Conservation (phyloP, 257 asterid genomes). For the Scutellaria barbata region DNA sequence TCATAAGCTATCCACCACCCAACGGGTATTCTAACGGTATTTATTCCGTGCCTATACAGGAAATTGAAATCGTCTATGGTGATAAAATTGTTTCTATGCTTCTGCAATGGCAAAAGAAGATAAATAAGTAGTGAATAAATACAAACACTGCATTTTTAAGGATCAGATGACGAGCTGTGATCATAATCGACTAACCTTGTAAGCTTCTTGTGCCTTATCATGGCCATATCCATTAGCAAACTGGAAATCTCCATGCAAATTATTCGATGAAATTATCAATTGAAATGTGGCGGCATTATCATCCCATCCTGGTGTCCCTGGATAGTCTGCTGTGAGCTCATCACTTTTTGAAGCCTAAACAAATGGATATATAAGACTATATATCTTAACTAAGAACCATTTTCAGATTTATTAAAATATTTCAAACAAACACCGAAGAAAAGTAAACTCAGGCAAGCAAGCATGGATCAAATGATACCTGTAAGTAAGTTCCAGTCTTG, state of each 20-base stretch:
- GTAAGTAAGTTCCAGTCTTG: slow-evolving; percentile 65
- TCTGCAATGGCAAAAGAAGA: slow-evolving; percentile 54
- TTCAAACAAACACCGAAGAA: not conserved
- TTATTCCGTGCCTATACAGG: slow-evolving; percentile 70
- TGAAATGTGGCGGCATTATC: slow-evolving; percentile 82
- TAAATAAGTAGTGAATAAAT: slow-evolving; percentile 8
- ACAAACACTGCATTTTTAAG: not conserved
- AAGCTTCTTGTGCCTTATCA: slow-evolving; percentile 59
- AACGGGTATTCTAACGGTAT: slow-evolving; percentile 84
- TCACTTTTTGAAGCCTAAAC: slow-evolving; percentile 72
- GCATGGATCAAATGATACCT: slow-evolving; percentile 44
- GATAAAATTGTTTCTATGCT: slow-evolving; percentile 70
- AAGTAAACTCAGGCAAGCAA: not conserved
- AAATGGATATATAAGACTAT: slow-evolving; percentile 28
- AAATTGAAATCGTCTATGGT: slow-evolving; percentile 71
- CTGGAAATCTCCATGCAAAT: slow-evolving; percentile 85
- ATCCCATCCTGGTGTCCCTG: slow-evolving; percentile 80
- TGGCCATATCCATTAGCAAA: slow-evolving; percentile 84
- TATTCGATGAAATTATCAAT: slow-evolving; percentile 54
- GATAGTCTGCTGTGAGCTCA: slow-evolving; percentile 82
- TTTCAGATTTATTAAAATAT: not conserved
- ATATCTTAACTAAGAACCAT: slow-evolving; percentile 11
- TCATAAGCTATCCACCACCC: slow-evolving; percentile 96
- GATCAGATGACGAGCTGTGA: not conserved
- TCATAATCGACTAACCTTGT: slow-evolving; percentile 50